phyloP scores from a whole-genome alignment of 2,329 filamentous ascomycete genomes.

The Passalora sequoiae region DNA sequence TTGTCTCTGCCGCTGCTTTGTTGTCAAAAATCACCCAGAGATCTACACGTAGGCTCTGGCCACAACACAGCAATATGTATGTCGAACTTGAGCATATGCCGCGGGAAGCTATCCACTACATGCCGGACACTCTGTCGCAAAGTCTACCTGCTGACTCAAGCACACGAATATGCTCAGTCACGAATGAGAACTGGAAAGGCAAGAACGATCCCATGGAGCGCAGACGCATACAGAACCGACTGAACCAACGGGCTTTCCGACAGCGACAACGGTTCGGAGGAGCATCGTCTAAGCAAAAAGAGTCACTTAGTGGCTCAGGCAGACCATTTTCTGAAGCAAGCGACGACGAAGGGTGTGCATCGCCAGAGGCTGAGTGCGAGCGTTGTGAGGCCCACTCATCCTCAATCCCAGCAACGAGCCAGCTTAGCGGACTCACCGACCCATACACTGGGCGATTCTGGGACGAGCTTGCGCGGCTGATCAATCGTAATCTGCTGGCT shows the following conservation, averaged over 20 bases:
- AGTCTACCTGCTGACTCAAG: conserved; percentile 6
- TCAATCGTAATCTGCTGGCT: conserved; percentile 30
- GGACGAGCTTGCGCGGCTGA: conserved; percentile 29
- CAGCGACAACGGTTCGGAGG: conserved; percentile 29
- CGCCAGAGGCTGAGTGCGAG: conserved; percentile 5
- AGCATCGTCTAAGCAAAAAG: conserved; percentile 23
- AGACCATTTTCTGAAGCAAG: conserved; percentile 9
- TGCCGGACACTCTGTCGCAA: conserved; percentile 5
- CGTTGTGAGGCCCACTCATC: background rate
- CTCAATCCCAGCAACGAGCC: background rate
- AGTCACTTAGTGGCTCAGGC: conserved; percentile 14
- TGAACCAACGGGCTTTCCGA: conserved; percentile 32
- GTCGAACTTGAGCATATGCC: conserved; percentile 5
- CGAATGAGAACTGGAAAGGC: conserved; percentile 31
- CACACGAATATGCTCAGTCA: conserved; percentile 11
- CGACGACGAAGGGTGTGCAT: conserved; percentile 6
- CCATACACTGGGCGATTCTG: conserved; percentile 14
- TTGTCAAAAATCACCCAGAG: background rate
- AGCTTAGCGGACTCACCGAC: conserved; percentile 10
- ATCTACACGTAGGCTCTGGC: conserved; percentile 10
- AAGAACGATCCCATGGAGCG: conserved; percentile 30
- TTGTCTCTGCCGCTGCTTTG: conserved; percentile 5
- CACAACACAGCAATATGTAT: conserved; percentile 7
- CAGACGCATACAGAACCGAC: conserved; percentile 30
- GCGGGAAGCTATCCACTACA: conserved; percentile 2